Base-by-base conservation (phyloP, 179 eudicot species). In the Beta macrorhiza region DNA sequence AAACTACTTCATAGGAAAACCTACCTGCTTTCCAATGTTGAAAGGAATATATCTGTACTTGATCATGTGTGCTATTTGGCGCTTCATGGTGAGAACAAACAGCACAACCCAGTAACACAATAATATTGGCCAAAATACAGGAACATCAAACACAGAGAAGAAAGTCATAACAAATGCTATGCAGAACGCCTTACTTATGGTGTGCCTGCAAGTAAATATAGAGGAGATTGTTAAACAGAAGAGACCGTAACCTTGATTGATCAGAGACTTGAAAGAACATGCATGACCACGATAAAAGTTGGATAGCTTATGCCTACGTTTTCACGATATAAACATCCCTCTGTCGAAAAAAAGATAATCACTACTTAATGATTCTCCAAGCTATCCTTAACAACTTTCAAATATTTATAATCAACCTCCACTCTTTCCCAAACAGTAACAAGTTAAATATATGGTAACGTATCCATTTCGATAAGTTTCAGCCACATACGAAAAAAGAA, bases 91-190 rank as follows among this genome's bases (percentile, higher is more conserved):
- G 76, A 92, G 95, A 81, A 87, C 81, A 75, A 92, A 90, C 72
- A 92, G 85, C 65, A 89, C 93, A 29, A 92, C 32, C 96, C 96
- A 92, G 85, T 92, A 92, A 80, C 90, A 87, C 22, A 92, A 87
- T 65, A 92, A 77, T 75, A 92, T 92, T 44, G 95, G 95, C 95
- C 95, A 92, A 68, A 92, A 92, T 74, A 92, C 95, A 37, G 96
- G 96, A 19, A 92, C 89, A 82, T 92, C 96, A 5, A 92, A 91
- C 78, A 83, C 85, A 49, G 93, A 88, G 32, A 89, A 92, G 89
- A 90, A 91, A 71, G 96, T 92, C 88, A 87, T 81, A 64, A 84
- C 77, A 79, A 90, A 92, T 4, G 95, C 91, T 74, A 91, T 78
- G 57, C 82, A 77, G 67, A 90, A 84, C 47, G 92, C 91, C 88